phyloP scores from a whole-genome alignment of 1,284 basidiomycete species.

The Boletus sp. region DNA sequence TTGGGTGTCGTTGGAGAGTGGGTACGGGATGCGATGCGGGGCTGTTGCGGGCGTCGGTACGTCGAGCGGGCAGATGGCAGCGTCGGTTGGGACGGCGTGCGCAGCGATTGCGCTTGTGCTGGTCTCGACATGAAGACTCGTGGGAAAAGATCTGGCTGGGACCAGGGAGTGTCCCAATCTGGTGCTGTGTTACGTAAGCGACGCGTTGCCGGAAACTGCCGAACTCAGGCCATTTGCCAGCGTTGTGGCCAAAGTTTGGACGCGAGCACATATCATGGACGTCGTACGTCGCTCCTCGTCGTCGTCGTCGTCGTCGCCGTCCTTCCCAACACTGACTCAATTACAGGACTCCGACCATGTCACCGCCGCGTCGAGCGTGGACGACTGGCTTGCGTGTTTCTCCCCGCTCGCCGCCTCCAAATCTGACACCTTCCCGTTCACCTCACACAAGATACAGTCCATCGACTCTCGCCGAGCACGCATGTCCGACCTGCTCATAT shows the following conservation, averaged over 20 bases:
- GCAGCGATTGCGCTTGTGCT: slow-evolving; percentile 3
- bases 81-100: slow-evolving; percentile 23
- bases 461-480: slow-evolving; percentile 59
- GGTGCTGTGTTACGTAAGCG: slow-evolving; percentile 11
- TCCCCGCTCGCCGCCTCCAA: slow-evolving; percentile 14
- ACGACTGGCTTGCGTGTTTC: slow-evolving; percentile 26
- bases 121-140: slow-evolving; percentile 15
- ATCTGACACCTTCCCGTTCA: slow-evolving; percentile 23
- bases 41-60: slow-evolving; percentile 23
- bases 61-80: slow-evolving; percentile 22
- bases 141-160: slow-evolving; percentile 1
- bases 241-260: too few species aligned
- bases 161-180: too few species aligned
- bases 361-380: slow-evolving; percentile 11
- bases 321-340: slow-evolving; percentile 5
- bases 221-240: slow-evolving; percentile 9
- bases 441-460: slow-evolving; percentile 30
- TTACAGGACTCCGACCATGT: slow-evolving; percentile 14
- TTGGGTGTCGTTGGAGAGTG: slow-evolving; percentile 17
- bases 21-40: slow-evolving; percentile 21
- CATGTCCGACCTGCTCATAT: slow-evolving; percentile 62
- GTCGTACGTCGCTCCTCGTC: slow-evolving; percentile 27
- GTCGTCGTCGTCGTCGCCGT: background rate
- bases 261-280: slow-evolving; percentile 27
- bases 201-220: slow-evolving; percentile 12